Evolutionary conservation across 176 grass and related monocot genomes (phyloP).

Genomic region (Thalia dealbata): DNA sequence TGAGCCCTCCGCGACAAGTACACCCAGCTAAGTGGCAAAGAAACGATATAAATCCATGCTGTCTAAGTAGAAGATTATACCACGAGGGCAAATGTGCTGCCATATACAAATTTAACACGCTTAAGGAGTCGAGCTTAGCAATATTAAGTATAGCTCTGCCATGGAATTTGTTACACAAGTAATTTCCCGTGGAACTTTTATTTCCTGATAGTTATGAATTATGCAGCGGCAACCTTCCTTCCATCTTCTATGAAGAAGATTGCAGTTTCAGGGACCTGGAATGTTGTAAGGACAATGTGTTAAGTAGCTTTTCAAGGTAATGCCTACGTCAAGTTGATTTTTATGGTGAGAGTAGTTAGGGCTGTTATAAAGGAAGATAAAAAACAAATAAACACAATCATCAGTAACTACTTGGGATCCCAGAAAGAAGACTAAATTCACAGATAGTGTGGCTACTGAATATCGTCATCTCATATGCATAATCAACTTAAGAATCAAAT

Average conservation of each 20-base stretch:
- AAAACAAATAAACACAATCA: too few species aligned
- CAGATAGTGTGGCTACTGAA: too few species aligned
- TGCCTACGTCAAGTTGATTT: too few species aligned
- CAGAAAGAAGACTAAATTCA: too few species aligned
- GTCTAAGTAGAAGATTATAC: not conserved
- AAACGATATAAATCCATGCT: not conserved
- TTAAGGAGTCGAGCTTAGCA: not conserved
- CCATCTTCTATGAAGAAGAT: conserved; percentile 98
- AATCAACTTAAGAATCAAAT: too few species aligned
- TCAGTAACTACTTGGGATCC: too few species aligned
- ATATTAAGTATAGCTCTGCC: not conserved
- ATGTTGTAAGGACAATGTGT: not conserved
- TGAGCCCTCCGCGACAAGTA: not conserved
- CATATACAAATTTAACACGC: not conserved
- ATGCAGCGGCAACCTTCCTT: conserved; percentile 81
- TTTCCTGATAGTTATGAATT: conserved; percentile 9
- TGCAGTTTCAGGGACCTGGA: conserved; percentile 69
- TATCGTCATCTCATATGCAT: too few species aligned
- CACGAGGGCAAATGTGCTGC: not conserved
- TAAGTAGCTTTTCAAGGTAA: not conserved
- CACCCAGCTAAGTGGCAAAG: not conserved
- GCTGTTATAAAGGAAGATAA: too few species aligned
- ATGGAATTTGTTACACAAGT: conserved; percentile 6
- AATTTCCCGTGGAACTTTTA: not conserved
- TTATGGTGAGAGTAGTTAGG: too few species aligned